Evolutionary conservation across 1,139 yeast species (phyloP), one percentile per base, ranked within the genome.

Genomic region (Yamadazyma songkhlaensis): DNA sequence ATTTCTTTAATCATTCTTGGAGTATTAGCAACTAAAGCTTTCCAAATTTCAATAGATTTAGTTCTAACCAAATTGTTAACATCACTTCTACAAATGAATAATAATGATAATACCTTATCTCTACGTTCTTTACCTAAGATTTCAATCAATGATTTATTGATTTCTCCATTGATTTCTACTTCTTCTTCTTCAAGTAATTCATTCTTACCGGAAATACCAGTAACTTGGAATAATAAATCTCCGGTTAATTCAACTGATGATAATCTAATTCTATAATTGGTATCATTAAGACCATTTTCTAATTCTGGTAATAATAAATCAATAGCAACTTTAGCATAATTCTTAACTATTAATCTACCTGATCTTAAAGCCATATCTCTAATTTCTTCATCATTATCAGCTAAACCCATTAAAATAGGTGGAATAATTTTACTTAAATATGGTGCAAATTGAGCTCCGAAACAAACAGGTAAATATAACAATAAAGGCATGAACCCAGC

Each of bases 161-260:
- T 82, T 51, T 80, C 84, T 41, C 79, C 78, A 20, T 79, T 72
- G 34, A 67, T 58, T 29, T 78, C 77, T 29, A 38, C 44, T 7
- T 38, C 39, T 22, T 43, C 44, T 42, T 81, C 92, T 47, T 83
- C 89, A 28, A 72, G 61, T 47, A 81, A 72, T 50, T 79, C 90
- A 55, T 71, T 77, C 58, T 70, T 79, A 47, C 83, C 81, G 33
- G 85, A 77, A 48, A 90, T 82, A 61, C 98, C 98, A 33, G 96
- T 85, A 50, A 92, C 84, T 68, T 92, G 96, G 81, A 86, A 90
- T 50, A 94, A 72, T 54, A 94, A 72, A 52, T 94, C 98, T 49
- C 98, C 98, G n/a, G 96, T 84, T 51, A 94, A 85, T 63, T 90
- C 97, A 37, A 92, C 95, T 26, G 97, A 89, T 2, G 96, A 85